Percentiles rank a stretch among this genome's conserved stretches.
These are phyloP conservation scores for Chaetomium cochliodes DNA, from an alignment of 495 filamentous ascomycete genomes.

Conservation along the genomic window DNA sequence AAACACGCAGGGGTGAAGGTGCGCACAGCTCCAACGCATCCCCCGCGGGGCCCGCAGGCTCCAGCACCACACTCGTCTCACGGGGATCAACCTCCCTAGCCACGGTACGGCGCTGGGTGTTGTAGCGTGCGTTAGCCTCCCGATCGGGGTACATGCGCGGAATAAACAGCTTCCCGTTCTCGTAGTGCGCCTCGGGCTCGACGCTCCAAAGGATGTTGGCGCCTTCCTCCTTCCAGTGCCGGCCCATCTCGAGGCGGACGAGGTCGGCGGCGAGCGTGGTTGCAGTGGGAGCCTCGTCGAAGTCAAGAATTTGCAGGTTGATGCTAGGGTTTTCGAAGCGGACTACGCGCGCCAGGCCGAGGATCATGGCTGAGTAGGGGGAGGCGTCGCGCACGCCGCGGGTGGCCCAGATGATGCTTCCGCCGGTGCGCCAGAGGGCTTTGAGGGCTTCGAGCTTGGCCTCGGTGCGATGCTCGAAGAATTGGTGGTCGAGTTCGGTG, in stretches of 20 bases:
- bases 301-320: conserved; percentile 34
- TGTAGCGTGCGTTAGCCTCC: conserved; percentile 12
- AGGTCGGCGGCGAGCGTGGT: not conserved
- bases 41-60: not conserved
- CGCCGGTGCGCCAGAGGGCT: not conserved
- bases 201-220: conserved; percentile 29
- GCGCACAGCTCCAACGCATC: not conserved
- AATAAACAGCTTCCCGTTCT: not conserved
- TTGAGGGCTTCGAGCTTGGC: not conserved
- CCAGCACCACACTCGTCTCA: not conserved
- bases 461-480: not conserved
- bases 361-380: conserved; percentile 24
- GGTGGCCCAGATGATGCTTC: not conserved
- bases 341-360: conserved; percentile 22
- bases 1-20: not conserved
- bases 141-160: not conserved
- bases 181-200: conserved; percentile 37
- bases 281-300: conserved; percentile 10
- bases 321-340: conserved; percentile 30
- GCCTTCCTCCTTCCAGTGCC: conserved; percentile 14
- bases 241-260: conserved; percentile 18
- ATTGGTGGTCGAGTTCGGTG: not conserved
- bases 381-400: not conserved
- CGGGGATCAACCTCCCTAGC: not conserved
- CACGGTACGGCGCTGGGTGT: conserved; percentile 2